Conservation (phyloP, 2,329 filamentous ascomycete species). For the Aureobasidium sp. region DNA sequence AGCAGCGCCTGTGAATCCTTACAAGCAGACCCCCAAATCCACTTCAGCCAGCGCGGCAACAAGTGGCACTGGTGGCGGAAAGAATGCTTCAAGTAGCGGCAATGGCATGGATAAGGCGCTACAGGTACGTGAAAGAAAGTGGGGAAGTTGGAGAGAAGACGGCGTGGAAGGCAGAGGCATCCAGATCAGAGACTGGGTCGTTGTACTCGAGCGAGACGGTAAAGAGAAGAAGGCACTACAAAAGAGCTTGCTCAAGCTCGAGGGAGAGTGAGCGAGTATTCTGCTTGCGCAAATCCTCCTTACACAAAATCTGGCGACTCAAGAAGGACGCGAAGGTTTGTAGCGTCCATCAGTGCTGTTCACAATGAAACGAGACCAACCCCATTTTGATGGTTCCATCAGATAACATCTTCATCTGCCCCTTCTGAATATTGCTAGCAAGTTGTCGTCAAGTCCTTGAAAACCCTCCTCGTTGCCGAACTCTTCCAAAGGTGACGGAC, state of each 20-base stretch:
- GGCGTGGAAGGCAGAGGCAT: constrained; percentile 68
- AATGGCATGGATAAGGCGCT: constrained; percentile 6
- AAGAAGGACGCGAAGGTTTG: background rate
- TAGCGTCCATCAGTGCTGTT: background rate
- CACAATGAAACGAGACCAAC: background rate
- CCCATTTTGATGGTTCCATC: background rate
- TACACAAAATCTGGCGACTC: background rate
- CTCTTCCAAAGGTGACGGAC: constrained; percentile 57
- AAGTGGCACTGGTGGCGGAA: background rate
- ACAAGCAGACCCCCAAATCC: constrained; percentile 21
- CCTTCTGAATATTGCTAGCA: background rate
- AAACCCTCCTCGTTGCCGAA: constrained; percentile 46
- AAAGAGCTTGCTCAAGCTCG: constrained; percentile 30
- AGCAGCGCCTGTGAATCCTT: constrained; percentile 44
- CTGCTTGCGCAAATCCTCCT: background rate
- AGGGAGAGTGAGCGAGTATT: constrained; percentile 1
- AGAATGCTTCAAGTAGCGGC: background rate
- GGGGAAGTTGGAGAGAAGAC: constrained; percentile 53
- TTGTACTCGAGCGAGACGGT: constrained; percentile 71
- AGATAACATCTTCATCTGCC: background rate
- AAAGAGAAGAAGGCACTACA: constrained; percentile 56
- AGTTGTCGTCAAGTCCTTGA: constrained; percentile 32
- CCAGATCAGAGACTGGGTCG: constrained; percentile 75
- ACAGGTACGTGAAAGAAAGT: constrained; percentile 21
- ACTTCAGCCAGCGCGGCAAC: constrained; percentile 8